Conservation (phyloP, 129 eudicot species). For the Pittosporum tobira region DNA sequence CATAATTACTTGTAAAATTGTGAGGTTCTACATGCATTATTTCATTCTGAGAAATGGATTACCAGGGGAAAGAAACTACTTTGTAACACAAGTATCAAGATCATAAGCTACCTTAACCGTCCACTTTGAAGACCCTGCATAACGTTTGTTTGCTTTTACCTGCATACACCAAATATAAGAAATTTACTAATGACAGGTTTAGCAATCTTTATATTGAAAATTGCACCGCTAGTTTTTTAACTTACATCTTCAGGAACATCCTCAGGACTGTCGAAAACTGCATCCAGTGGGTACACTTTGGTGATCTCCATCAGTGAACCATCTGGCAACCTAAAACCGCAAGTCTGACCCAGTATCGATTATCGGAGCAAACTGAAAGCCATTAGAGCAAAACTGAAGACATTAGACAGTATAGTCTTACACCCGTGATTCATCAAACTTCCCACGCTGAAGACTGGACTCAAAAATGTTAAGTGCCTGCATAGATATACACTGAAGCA, state of each 20-base stretch:
- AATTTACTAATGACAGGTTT: background rate
- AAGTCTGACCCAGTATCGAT: conserved; percentile 6
- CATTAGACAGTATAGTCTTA: conserved; percentile 26
- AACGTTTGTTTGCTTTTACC: conserved; percentile 85
- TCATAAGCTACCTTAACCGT: conserved; percentile 53
- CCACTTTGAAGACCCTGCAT: conserved; percentile 89
- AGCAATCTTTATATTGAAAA: background rate
- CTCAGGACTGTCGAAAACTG: conserved; percentile 79
- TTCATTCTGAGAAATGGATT: background rate
- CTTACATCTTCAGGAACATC: conserved; percentile 98
- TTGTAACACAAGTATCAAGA: background rate
- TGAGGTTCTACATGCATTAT: background rate
- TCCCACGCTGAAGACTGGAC: conserved; percentile 85
- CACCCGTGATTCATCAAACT: conserved; percentile 90
- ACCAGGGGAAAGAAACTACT: background rate
- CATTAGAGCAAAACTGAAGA: background rate
- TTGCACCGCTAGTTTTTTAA: background rate
- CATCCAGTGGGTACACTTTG: conserved; percentile 87
- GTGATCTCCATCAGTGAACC: conserved; percentile 91
- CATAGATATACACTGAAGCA: background rate
- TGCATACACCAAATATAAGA: conserved; percentile 25
- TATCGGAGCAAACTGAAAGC: background rate
- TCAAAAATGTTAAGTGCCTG: conserved; percentile 94
- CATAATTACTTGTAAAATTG: background rate
- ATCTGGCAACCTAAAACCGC: conserved; percentile 67